Conservation (phyloP, 2,329 filamentous ascomycete species). For the Cryphonectria nitschkei region DNA sequence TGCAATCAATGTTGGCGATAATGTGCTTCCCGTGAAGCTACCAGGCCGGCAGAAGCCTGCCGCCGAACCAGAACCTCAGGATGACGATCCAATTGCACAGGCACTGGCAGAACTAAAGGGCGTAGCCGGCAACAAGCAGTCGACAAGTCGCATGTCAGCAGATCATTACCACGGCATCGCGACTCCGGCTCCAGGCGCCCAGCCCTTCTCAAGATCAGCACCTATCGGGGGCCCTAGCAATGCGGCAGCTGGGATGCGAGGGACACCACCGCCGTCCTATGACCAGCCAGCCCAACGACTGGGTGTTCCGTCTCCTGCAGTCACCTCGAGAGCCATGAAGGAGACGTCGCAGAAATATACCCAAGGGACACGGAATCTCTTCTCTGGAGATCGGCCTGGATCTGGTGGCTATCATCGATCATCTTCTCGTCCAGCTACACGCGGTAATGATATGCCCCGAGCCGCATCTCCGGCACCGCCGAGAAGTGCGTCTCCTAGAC, state of each 20-base stretch:
- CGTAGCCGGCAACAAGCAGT: conserved; percentile 74
- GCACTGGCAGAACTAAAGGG: conserved; percentile 92
- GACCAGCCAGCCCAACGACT: conserved; percentile 77
- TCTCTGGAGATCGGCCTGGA: conserved; percentile 47
- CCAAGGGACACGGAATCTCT: conserved; percentile 80
- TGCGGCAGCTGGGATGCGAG: conserved; percentile 62
- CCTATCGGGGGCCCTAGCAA: conserved; percentile 45
- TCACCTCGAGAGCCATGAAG: conserved; percentile 94
- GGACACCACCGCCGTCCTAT: conserved; percentile 86
- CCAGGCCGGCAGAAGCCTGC: conserved; percentile 64
- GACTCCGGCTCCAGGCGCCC: conserved; percentile 69
- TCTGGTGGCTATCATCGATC: conserved; percentile 42
- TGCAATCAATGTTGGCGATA: conserved; percentile 91
- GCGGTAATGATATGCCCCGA: conserved; percentile 62
- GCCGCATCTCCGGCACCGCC: conserved; percentile 71
- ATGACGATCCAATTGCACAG: conserved; percentile 88
- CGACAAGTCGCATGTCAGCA: conserved; percentile 84
- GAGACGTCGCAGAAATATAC: conserved; percentile 89
- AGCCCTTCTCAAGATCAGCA: conserved; percentile 48
- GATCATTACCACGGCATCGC: conserved; percentile 93
- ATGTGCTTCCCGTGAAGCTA: conserved; percentile 90
- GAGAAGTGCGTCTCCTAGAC: conserved; percentile 66
- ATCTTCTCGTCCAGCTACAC: conserved; percentile 60
- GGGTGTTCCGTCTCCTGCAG: conserved; percentile 87
- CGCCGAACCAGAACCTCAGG: conserved; percentile 48